Percentiles rank a stretch among this genome's conserved stretches.
Conservation (phyloP, 441 rosid species). For the Erysimum cheiri region DNA sequence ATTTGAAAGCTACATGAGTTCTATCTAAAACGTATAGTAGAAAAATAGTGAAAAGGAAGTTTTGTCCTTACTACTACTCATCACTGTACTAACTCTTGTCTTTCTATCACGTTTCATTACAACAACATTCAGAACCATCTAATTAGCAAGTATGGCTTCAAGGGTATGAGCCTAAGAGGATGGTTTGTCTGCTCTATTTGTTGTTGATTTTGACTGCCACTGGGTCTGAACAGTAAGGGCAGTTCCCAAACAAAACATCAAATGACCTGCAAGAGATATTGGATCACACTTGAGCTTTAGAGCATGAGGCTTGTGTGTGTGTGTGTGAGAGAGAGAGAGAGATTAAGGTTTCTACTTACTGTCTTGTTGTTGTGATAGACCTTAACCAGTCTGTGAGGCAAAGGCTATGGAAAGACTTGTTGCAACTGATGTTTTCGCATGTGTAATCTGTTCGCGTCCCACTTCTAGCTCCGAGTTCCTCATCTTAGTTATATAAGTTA, state of each 20-base stretch:
- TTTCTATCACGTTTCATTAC: slow-evolving; percentile 22
- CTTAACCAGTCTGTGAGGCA: slow-evolving; percentile 83
- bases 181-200: slow-evolving; percentile 16
- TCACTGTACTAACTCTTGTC: slow-evolving; percentile 20
- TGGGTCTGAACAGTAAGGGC: slow-evolving; percentile 78
- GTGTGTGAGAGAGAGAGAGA: background rate
- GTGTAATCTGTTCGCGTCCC: slow-evolving; percentile 62
- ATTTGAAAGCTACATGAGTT: slow-evolving; percentile 32
- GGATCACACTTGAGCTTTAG: slow-evolving; percentile 15
- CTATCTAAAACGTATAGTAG: slow-evolving; percentile 26
- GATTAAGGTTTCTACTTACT: slow-evolving; percentile 56
- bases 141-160: slow-evolving; percentile 1
- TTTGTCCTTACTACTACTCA: slow-evolving; percentile 32
- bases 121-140: background rate
- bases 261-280: slow-evolving; percentile 58
- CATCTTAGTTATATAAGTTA: slow-evolving; percentile 53
- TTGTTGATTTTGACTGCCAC: slow-evolving; percentile 61
- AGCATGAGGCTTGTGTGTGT: slow-evolving; percentile 5
- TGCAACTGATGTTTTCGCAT: slow-evolving; percentile 73
- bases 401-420: slow-evolving; percentile 67
- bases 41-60: slow-evolving; percentile 27
- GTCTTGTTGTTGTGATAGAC: slow-evolving; percentile 82
- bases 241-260: slow-evolving; percentile 74
- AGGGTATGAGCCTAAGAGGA: no score
- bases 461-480: slow-evolving; percentile 65